phyloP scores from a whole-genome alignment of 805 yeast genomes.

The Vanderwaltozyma yarrowii region DNA sequence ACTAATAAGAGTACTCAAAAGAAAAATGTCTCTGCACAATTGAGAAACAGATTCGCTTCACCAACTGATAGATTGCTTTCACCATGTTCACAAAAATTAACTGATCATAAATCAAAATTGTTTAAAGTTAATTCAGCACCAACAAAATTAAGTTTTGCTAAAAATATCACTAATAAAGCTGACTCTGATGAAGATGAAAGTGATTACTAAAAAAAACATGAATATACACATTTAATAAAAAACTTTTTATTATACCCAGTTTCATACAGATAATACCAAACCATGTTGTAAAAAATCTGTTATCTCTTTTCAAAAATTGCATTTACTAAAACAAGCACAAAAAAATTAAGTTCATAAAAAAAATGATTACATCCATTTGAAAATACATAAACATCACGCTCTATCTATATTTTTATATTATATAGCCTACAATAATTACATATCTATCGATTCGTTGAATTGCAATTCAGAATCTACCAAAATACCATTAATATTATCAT shows the following conservation, averaged over 20 bases:
- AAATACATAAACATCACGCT: no score
- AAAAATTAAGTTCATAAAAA: no score
- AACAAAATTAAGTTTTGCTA: slow-evolving; percentile 13
- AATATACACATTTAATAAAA: no score
- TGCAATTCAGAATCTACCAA: background rate
- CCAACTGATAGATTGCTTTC: slow-evolving; percentile 50
- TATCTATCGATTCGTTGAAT: background rate
- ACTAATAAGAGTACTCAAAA: background rate
- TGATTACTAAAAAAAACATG: background rate
- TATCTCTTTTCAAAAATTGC: no score
- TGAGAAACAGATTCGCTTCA: slow-evolving; percentile 30
- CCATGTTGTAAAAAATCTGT: no score
- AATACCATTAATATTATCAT: slow-evolving; percentile 2
- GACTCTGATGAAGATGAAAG: slow-evolving; percentile 4
- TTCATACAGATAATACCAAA: no score
- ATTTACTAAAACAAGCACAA: no score
- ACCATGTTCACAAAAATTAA: slow-evolving; percentile 48
- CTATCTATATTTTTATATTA: no score
- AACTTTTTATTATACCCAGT: background rate
- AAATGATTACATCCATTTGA: no score
- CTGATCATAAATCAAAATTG: slow-evolving; percentile 34
- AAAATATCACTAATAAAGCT: background rate
- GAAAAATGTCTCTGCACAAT: background rate
- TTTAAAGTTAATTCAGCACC: slow-evolving; percentile 15
- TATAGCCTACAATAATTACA: no score